These are phyloP conservation scores for Oenanthe javanica DNA, from an alignment of 140 eudicot species.

Conservation along the genomic window DNA sequence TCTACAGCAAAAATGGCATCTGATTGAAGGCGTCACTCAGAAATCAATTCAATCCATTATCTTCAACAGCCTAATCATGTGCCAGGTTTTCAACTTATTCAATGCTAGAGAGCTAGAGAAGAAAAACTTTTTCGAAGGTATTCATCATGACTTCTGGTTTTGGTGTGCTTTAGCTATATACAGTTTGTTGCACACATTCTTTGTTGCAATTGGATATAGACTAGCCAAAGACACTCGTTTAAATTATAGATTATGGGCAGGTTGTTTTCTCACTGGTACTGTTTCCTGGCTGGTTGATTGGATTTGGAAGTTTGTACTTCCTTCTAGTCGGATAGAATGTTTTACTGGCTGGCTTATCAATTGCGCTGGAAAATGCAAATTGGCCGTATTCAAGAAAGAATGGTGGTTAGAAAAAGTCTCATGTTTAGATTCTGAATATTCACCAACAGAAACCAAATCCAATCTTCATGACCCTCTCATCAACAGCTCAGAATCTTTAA, in stretches of 20 bases:
- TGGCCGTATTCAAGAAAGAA: not conserved
- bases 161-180: not conserved
- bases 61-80: constrained; percentile 4
- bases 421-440: not conserved
- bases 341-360: not conserved
- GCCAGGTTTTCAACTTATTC: constrained; percentile 11
- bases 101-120: constrained; percentile 9
- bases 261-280: not conserved
- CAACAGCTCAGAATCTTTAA: not conserved
- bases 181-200: not conserved
- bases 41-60: not conserved
- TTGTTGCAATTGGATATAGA: not conserved
- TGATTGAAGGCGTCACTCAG: not conserved
- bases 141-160: not conserved
- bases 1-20: not conserved
- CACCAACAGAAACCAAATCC: not conserved
- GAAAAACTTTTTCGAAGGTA: constrained; percentile 6
- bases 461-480: constrained; percentile 8
- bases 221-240: not conserved
- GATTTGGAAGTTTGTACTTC: not conserved
- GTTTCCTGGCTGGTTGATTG: constrained; percentile 8
- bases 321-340: not conserved
- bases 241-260: not conserved
- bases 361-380: not conserved
- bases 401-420: not conserved